Evolutionary conservation across 306 rosid genomes (phyloP).

Genomic region (Malus asiatica): DNA sequence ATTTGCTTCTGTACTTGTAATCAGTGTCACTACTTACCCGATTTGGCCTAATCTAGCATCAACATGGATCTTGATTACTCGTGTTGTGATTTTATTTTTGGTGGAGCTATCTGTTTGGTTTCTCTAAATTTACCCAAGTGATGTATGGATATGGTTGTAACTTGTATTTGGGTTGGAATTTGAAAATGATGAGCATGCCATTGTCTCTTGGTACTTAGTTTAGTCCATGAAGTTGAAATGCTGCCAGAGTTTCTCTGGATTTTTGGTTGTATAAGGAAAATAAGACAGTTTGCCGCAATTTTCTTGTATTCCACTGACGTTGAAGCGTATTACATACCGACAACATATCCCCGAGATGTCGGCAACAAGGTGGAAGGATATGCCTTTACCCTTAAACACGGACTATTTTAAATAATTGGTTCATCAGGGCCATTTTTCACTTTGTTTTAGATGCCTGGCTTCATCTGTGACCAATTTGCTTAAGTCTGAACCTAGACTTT

Average conservation of each 20-base stretch:
- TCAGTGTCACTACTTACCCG: not conserved
- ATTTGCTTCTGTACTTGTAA: not conserved
- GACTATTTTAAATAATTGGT: not conserved
- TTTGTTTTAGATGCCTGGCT: not conserved
- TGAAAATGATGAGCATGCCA: not conserved
- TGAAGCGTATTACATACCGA: not conserved
- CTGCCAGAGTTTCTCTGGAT: not conserved
- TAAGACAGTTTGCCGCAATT: not conserved
- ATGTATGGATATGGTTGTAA: not conserved
- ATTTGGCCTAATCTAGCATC: not conserved
- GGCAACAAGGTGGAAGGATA: not conserved
- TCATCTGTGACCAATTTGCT: not conserved
- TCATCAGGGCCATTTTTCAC: no score
- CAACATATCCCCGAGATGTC: not conserved
- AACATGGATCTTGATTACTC: not conserved
- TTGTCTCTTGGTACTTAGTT: not conserved
- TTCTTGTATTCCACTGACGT: not conserved
- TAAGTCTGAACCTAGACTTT: not conserved
- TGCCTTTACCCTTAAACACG: slow-evolving; percentile 2
- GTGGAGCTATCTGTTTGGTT: not conserved
- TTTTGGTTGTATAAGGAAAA: not conserved
- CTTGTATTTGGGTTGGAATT: not conserved
- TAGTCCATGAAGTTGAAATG: not conserved
- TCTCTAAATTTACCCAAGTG: not conserved
- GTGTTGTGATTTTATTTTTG: not conserved